Conservation (phyloP, 805 yeast species). For the Pichia membranifaciens region DNA sequence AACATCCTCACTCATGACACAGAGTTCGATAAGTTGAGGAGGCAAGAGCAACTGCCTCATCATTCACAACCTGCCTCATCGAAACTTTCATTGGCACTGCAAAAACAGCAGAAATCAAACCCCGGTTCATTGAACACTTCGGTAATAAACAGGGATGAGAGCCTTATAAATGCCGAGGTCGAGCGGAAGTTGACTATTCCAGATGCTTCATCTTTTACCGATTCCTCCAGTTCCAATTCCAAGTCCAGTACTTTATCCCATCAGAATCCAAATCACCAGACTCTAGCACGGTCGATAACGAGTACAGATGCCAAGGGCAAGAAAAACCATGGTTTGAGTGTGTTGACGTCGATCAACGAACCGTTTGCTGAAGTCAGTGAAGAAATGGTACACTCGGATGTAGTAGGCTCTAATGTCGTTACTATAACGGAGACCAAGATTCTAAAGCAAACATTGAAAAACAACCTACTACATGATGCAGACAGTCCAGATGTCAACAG, state of each 20-base stretch:
- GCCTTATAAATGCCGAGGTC: slow-evolving; percentile 4
- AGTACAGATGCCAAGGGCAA: slow-evolving; percentile 5
- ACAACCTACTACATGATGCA: slow-evolving; percentile 1
- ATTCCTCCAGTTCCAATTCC: background rate
- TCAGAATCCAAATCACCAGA: background rate
- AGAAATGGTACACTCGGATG: slow-evolving; percentile 11
- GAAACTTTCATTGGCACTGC: slow-evolving; percentile 11
- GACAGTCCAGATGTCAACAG: background rate
- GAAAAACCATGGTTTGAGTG: slow-evolving; percentile 13
- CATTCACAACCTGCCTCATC: background rate
- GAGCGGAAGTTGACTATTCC: slow-evolving; percentile 5
- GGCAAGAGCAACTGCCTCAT: background rate
- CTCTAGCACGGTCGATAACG: slow-evolving; percentile 2
- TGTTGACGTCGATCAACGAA: slow-evolving; percentile 10
- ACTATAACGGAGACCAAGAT: background rate
- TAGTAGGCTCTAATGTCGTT: background rate
- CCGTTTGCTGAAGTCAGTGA: slow-evolving; percentile 11
- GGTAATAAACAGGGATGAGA: background rate
- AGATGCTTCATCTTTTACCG: background rate
- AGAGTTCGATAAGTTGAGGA: too few relatives aligned
- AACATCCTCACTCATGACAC: too few relatives aligned
- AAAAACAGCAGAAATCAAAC: slow-evolving; percentile 1
- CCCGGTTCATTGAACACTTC: background rate
- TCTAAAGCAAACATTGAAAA: background rate
- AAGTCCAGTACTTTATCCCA: background rate